A percentile compares a stretch with the other conserved stretches of the same genome.
Evolutionary conservation across 2,329 filamentous ascomycete genomes (phyloP).

Genomic region (Apiospora aurea): DNA sequence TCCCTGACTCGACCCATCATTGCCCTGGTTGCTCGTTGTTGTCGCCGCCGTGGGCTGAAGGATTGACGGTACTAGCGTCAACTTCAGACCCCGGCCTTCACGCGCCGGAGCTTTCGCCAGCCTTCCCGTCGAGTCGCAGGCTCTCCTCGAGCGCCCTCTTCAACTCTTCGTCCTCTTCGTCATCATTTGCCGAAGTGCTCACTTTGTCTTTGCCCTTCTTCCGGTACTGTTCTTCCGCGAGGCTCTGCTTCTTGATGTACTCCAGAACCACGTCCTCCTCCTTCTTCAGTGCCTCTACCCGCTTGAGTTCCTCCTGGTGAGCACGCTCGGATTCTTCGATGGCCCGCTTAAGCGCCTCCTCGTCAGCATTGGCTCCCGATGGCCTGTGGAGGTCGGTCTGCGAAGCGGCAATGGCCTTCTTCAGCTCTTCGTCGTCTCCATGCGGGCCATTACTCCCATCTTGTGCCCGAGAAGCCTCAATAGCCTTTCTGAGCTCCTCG

Average conservation of each 20-base stretch:
- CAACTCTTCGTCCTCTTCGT: slow-evolving; percentile 38
- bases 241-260: slow-evolving; percentile 79
- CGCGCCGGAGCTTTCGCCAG: slow-evolving; percentile 27
- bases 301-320: slow-evolving; percentile 52
- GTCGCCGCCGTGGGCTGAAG: background rate
- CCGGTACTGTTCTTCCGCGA: slow-evolving; percentile 68
- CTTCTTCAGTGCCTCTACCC: slow-evolving; percentile 51
- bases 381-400: slow-evolving; percentile 35
- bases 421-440: slow-evolving; percentile 44
- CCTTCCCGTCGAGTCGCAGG: slow-evolving; percentile 29
- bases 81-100: slow-evolving; percentile 28
- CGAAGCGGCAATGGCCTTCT: slow-evolving; percentile 51
- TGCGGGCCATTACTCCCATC: slow-evolving; percentile 28
- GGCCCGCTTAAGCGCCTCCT: slow-evolving; percentile 54
- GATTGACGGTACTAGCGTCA: slow-evolving; percentile 1
- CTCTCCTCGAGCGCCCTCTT: slow-evolving; percentile 40
- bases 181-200: slow-evolving; percentile 33
- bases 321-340: slow-evolving; percentile 55
- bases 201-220: slow-evolving; percentile 46
- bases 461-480: slow-evolving; percentile 47
- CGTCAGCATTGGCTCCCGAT: slow-evolving; percentile 41
- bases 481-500: slow-evolving; percentile 48
- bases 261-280: slow-evolving; percentile 80
- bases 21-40: background rate
- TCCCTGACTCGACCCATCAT: background rate